These are phyloP conservation scores for Aureobasidium pullulans DNA, from an alignment of 2,329 filamentous ascomycete species.

Conservation along the genomic window DNA sequence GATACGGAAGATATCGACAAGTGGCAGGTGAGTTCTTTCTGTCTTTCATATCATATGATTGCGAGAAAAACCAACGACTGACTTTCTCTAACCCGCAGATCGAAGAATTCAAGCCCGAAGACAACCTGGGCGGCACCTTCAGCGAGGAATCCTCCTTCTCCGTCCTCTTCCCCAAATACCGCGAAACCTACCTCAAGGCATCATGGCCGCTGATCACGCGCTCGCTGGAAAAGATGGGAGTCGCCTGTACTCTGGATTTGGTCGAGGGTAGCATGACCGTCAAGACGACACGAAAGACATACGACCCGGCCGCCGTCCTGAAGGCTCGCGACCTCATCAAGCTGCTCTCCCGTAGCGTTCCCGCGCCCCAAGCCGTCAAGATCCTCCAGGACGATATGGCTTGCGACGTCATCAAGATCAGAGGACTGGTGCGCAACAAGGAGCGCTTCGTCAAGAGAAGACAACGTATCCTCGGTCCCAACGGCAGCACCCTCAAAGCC, in stretches of 20 bases:
- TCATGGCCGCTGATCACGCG: constrained; percentile 88
- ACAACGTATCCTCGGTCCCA: constrained; percentile 85
- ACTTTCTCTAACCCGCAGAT: constrained; percentile 40
- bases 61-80: not conserved
- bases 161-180: constrained; percentile 86
- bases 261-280: constrained; percentile 96
- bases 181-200: constrained; percentile 87
- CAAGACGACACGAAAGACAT: constrained; percentile 87
- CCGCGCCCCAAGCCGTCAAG: constrained; percentile 85
- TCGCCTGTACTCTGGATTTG: constrained; percentile 87
- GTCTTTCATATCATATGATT: too few relatives aligned
- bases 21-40: constrained; percentile 56
- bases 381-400: constrained; percentile 88
- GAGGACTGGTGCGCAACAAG: constrained; percentile 83
- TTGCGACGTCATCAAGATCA: constrained; percentile 93
- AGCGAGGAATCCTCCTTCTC: constrained; percentile 87
- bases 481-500: constrained; percentile 87
- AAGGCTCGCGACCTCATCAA: constrained; percentile 94
- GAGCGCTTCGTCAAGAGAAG: constrained; percentile 92
- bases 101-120: constrained; percentile 74
- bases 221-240: constrained; percentile 76
- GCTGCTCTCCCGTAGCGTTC: constrained; percentile 81
- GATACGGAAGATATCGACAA: constrained; percentile 96
- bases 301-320: constrained; percentile 83
- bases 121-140: constrained; percentile 81